phyloP scores from a whole-genome alignment of 768 basidiomycete species.

The Mrakia blollopis region DNA sequence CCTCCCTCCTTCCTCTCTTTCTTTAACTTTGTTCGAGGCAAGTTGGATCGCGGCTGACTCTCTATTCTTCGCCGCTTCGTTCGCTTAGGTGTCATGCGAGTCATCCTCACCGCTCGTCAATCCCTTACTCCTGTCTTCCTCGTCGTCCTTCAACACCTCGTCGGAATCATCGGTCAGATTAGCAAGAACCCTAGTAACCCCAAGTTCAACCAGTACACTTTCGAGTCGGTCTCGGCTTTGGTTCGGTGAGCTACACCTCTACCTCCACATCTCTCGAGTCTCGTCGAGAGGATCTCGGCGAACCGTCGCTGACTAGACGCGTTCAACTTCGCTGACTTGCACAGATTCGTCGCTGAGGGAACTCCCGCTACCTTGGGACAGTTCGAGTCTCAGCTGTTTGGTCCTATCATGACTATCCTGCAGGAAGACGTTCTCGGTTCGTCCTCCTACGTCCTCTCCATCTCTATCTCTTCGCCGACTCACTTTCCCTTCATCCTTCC shows the following conservation, averaged over 20 bases:
- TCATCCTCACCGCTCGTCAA: conserved; percentile 82
- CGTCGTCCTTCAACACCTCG: conserved; percentile 63
- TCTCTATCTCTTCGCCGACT: neutral
- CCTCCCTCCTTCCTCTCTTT: neutral
- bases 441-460: conserved; percentile 37
- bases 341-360: conserved; percentile 75
- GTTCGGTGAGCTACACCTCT: conserved; percentile 57
- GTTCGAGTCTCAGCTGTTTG: conserved; percentile 79
- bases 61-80: too few relatives aligned
- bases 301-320: neutral
- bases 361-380: conserved; percentile 60
- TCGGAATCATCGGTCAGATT: conserved; percentile 76
- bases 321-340: too few relatives aligned
- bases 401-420: conserved; percentile 78
- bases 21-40: too few relatives aligned
- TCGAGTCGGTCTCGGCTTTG: conserved; percentile 90
- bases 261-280: neutral
- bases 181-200: conserved; percentile 97
- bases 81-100: conserved; percentile 90
- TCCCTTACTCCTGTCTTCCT: conserved; percentile 65
- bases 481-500: neutral
- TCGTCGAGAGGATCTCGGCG: too few relatives aligned
- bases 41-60: too few relatives aligned
- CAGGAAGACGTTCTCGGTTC: conserved; percentile 89
- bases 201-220: conserved; percentile 93